Percentiles rank a stretch among this genome's conserved stretches.
Conservation (phyloP, 441 rosid species). For the Pelargonium cotyledonis region DNA sequence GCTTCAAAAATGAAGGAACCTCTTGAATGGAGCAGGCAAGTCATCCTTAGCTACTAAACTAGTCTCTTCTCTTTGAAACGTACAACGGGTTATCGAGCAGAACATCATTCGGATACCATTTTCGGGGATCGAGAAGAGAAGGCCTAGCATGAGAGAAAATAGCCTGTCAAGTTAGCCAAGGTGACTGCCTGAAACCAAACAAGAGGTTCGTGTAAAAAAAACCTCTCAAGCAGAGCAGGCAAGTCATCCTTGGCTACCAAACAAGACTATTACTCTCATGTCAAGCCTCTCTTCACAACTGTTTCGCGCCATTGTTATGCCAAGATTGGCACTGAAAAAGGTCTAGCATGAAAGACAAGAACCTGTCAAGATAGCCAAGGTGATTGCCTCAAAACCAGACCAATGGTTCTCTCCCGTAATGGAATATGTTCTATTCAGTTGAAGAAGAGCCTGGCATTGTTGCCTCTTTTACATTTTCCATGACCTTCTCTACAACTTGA, state of each 20-base stretch:
- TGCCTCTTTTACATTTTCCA: no score
- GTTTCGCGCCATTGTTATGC: no score
- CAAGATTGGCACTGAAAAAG: neutral
- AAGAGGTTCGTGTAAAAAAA: neutral
- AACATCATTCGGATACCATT: neutral
- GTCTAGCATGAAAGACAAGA: constrained; percentile 1
- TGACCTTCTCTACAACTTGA: no score
- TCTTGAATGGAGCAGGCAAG: neutral
- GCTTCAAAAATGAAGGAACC: neutral
- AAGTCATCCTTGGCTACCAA: constrained; percentile 6
- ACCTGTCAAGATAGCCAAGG: neutral
- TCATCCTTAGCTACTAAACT: constrained; percentile 5
- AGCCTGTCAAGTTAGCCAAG: constrained; percentile 1
- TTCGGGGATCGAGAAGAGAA: neutral
- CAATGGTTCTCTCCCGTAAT: neutral
- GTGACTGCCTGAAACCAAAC: neutral
- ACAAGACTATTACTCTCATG: neutral
- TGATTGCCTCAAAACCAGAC: neutral
- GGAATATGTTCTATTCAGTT: neutral
- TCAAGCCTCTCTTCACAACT: neutral
- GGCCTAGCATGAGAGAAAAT: neutral
- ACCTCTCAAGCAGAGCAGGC: neutral
- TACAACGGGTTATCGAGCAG: neutral
- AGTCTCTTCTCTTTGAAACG: neutral
- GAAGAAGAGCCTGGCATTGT: no score